phyloP scores from a whole-genome alignment of 2,329 filamentous ascomycete species.

The Arthrobotrys megalospora region DNA sequence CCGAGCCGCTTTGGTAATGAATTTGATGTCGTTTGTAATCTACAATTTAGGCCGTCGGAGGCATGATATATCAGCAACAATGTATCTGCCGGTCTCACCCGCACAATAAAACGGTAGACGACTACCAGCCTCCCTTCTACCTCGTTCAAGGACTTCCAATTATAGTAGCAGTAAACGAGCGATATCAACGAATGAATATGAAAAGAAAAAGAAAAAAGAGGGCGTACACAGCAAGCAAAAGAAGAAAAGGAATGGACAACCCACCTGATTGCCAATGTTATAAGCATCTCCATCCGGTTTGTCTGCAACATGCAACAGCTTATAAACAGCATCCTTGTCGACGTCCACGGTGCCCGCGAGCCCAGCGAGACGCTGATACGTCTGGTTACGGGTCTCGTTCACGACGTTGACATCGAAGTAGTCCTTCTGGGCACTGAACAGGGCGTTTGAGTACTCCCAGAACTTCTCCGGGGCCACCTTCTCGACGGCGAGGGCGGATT shows the following conservation, averaged over 20 bases:
- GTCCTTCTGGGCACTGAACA: slow-evolving; percentile 77
- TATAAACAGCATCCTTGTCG: slow-evolving; percentile 78
- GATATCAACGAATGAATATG: not conserved
- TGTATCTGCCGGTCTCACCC: slow-evolving; percentile 38
- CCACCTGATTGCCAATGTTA: slow-evolving; percentile 80
- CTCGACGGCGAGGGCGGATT: slow-evolving; percentile 86
- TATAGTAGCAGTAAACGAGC: slow-evolving; percentile 27
- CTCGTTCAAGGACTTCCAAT: not conserved
- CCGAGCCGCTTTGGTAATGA: slow-evolving; percentile 83
- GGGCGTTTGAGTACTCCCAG: slow-evolving; percentile 77
- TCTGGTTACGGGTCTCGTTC: slow-evolving; percentile 85
- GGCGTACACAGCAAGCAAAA: not conserved
- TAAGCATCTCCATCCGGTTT: slow-evolving; percentile 77
- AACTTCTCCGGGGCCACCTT: slow-evolving; percentile 79
- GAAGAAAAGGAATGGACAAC: slow-evolving; percentile 10
- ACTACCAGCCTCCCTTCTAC: not conserved
- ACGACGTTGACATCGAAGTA: slow-evolving; percentile 91
- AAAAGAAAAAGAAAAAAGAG: slow-evolving; percentile 21
- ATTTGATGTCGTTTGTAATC: slow-evolving; percentile 87
- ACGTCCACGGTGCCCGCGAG: slow-evolving; percentile 80
- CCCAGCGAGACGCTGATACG: slow-evolving; percentile 83
- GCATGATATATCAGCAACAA: slow-evolving; percentile 28
- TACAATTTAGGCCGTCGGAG: slow-evolving; percentile 34
- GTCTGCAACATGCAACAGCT: slow-evolving; percentile 78
- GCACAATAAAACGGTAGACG: slow-evolving; percentile 9